Evolutionary conservation across 176 grass and related monocot genomes (phyloP).

Genomic region (Oryza coarctata): DNA sequence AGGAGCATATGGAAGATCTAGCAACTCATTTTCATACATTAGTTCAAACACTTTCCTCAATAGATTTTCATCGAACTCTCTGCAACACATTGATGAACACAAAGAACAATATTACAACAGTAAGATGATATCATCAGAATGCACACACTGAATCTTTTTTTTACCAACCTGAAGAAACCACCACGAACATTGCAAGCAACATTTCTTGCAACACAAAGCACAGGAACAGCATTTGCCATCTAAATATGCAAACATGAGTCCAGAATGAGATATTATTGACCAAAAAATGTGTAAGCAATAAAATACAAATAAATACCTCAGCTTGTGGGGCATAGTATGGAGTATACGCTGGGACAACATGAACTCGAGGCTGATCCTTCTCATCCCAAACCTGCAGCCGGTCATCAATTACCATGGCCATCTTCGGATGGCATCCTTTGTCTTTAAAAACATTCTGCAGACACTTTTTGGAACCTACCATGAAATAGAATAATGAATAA

Average conservation of each 20-base stretch:
- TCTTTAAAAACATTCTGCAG: constrained; percentile 87
- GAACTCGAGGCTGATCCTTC: constrained; percentile 93
- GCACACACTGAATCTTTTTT: neutral
- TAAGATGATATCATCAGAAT: constrained; percentile 29
- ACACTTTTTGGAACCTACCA: constrained; percentile 72
- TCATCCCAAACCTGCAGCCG: constrained; percentile 90
- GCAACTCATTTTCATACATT: constrained; percentile 78
- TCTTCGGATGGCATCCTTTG: constrained; percentile 85
- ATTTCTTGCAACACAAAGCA: constrained; percentile 98
- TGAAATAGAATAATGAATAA: neutral
- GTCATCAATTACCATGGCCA: constrained; percentile 99
- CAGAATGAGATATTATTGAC: constrained; percentile 13
- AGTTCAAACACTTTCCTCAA: constrained; percentile 79
- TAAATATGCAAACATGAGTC: constrained; percentile 38
- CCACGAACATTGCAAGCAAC: constrained; percentile 96
- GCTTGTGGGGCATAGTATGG: constrained; percentile 96
- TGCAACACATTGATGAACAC: constrained; percentile 24
- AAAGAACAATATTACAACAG: neutral
- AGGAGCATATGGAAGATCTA: constrained; percentile 88
- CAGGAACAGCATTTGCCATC: constrained; percentile 85
- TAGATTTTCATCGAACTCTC: constrained; percentile 93
- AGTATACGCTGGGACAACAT: constrained; percentile 92
- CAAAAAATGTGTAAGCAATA: constrained; percentile 17
- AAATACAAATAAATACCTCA: constrained; percentile 59
- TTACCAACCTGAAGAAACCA: constrained; percentile 90